Conservation (phyloP, 306 rosid species). For the Trifolium fragiferum region DNA sequence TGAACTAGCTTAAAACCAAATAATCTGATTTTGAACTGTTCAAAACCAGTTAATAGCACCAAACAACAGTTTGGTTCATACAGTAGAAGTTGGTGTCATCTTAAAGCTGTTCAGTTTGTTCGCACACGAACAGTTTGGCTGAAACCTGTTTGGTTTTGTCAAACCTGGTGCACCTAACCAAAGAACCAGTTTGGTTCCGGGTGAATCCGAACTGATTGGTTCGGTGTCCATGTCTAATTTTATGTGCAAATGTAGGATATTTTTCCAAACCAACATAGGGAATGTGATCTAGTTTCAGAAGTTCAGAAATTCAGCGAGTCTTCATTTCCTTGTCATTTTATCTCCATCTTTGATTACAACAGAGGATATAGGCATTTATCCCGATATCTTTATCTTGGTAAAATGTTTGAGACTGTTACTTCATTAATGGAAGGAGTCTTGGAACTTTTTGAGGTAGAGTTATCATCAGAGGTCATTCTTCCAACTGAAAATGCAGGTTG, state of each 20-base stretch:
- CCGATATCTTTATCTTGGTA: neutral
- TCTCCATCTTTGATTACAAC: neutral
- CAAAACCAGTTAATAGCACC: no score
- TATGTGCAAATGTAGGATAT: no score
- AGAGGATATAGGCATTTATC: neutral
- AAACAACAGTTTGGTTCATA: no score
- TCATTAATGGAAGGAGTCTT: neutral
- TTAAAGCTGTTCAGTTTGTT: no score
- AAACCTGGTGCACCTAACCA: neutral
- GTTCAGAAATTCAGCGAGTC: no score
- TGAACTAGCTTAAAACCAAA: no score
- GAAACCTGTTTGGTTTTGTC: neutral
- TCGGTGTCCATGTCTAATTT: no score
- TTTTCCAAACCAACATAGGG: no score
- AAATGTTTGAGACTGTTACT: neutral
- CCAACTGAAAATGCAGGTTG: constrained; percentile 7
- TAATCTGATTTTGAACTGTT: no score
- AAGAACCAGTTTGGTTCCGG: neutral
- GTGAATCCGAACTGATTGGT: no score
- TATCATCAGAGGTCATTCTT: neutral
- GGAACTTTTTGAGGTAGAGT: neutral
- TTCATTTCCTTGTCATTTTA: neutral
- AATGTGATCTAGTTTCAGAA: no score
- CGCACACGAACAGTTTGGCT: neutral
- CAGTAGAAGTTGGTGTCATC: no score